These are phyloP conservation scores for Schizosaccharomyces osmophilus DNA, from an alignment of 805 yeast genomes.

Conservation along the genomic window DNA sequence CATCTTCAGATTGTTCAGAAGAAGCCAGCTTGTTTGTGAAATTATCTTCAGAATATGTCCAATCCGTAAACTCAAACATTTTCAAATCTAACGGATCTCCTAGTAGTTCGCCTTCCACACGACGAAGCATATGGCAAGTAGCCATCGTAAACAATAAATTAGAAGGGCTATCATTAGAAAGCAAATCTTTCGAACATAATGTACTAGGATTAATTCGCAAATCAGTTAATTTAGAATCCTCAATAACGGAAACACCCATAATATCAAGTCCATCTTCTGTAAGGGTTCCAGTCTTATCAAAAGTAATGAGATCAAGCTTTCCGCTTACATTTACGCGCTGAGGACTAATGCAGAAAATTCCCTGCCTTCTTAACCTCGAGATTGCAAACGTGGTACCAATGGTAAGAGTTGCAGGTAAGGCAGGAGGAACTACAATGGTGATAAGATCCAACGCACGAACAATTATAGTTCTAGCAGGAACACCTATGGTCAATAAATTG, in stretches of 20 bases:
- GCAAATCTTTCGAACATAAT: neutral
- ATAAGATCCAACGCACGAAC: slow-evolving; percentile 79
- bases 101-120: slow-evolving; percentile 50
- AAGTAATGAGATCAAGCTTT: slow-evolving; percentile 66
- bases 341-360: slow-evolving; percentile 79
- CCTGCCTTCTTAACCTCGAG: slow-evolving; percentile 38
- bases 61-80: slow-evolving; percentile 75
- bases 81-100: slow-evolving; percentile 89
- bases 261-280: slow-evolving; percentile 94
- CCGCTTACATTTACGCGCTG: slow-evolving; percentile 92
- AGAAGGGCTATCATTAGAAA: neutral
- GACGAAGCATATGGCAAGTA: slow-evolving; percentile 68
- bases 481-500: slow-evolving; percentile 53
- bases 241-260: slow-evolving; percentile 28
- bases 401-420: slow-evolving; percentile 87
- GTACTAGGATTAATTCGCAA: slow-evolving; percentile 9
- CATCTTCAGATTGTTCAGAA: slow-evolving; percentile 3
- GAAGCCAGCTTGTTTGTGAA: slow-evolving; percentile 13
- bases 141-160: slow-evolving; percentile 26
- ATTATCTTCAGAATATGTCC: slow-evolving; percentile 51
- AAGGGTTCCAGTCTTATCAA: slow-evolving; percentile 91
- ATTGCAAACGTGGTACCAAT: slow-evolving; percentile 90
- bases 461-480: slow-evolving; percentile 35
- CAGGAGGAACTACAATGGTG: slow-evolving; percentile 96
- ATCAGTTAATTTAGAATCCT: slow-evolving; percentile 3